Evolutionary conservation across 768 basidiomycete species (phyloP).

Genomic region (Hemileccinum rubropunctum): DNA sequence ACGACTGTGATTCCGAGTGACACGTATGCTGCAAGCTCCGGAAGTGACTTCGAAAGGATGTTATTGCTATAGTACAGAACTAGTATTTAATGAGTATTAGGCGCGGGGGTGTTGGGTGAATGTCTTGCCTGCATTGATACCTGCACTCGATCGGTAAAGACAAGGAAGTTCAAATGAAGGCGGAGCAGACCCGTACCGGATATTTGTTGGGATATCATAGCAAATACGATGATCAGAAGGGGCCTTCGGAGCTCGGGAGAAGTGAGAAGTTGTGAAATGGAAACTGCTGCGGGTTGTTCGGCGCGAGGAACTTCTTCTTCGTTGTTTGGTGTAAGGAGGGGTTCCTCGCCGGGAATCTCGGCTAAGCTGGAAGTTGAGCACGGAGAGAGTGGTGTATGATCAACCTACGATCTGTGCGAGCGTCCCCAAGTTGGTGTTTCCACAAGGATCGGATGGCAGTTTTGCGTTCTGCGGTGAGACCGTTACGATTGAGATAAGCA

Average conservation of each 20-base stretch:
- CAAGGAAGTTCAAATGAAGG: background rate
- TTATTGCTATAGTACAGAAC: conserved; percentile 91
- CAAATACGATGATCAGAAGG: conserved; percentile 61
- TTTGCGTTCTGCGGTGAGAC: conserved; percentile 49
- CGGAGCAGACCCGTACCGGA: conserved; percentile 49
- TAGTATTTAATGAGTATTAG: conserved; percentile 23
- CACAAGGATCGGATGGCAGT: conserved; percentile 49
- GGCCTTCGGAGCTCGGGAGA: conserved; percentile 58
- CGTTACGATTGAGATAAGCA: conserved; percentile 55
- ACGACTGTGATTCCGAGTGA: conserved; percentile 83
- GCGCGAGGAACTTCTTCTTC: conserved; percentile 16
- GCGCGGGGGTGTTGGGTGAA: background rate
- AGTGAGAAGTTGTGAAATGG: conserved; percentile 51
- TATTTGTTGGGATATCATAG: conserved; percentile 76
- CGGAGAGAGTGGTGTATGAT: background rate
- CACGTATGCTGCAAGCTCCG: conserved; percentile 75
- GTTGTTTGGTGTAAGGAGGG: conserved; percentile 20
- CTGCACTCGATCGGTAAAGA: conserved; percentile 33
- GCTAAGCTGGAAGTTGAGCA: conserved; percentile 15
- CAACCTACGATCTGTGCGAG: conserved; percentile 25
- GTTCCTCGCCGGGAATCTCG: conserved; percentile 26
- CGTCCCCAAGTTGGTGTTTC: conserved; percentile 37
- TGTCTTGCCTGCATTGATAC: conserved; percentile 69
- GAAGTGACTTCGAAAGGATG: conserved; percentile 78
- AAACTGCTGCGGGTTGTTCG: conserved; percentile 36